Evolutionary conservation across 2,329 filamentous ascomycete species (phyloP).

Genomic region (Hymenoscyphus albidus): DNA sequence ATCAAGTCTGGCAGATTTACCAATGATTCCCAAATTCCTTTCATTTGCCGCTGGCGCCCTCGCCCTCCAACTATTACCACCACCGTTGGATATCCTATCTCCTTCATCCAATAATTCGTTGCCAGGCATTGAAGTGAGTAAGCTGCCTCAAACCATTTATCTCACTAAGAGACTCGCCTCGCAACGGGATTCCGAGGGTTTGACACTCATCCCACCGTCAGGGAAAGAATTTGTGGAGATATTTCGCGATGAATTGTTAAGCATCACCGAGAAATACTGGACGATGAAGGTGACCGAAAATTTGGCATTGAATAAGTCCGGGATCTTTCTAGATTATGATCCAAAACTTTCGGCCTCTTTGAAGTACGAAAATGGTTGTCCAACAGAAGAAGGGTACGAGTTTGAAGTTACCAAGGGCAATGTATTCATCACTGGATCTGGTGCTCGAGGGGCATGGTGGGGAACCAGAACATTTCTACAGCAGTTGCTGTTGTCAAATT

Average conservation of each 20-base stretch:
- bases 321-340: neutral
- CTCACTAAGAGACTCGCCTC: neutral
- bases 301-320: constrained; percentile 9
- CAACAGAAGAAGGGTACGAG: constrained; percentile 48
- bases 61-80: neutral
- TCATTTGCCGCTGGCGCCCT: neutral
- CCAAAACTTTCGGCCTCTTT: constrained; percentile 39
- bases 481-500: constrained; percentile 41
- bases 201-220: constrained; percentile 51
- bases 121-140: neutral
- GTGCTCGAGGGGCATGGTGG: constrained; percentile 55
- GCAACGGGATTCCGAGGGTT: neutral
- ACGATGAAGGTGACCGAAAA: constrained; percentile 27
- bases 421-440: constrained; percentile 48
- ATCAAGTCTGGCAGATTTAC: neutral
- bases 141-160: neutral
- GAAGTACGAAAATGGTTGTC: constrained; percentile 44
- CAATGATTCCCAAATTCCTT: neutral
- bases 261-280: constrained; percentile 33
- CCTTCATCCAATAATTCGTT: neutral
- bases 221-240: constrained; percentile 45
- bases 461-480: constrained; percentile 53
- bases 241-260: constrained; percentile 40
- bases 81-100: neutral
- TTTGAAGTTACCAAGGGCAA: constrained; percentile 40